Conservation (phyloP, 208 protist species). For the Strigomonas oncopelti region DNA sequence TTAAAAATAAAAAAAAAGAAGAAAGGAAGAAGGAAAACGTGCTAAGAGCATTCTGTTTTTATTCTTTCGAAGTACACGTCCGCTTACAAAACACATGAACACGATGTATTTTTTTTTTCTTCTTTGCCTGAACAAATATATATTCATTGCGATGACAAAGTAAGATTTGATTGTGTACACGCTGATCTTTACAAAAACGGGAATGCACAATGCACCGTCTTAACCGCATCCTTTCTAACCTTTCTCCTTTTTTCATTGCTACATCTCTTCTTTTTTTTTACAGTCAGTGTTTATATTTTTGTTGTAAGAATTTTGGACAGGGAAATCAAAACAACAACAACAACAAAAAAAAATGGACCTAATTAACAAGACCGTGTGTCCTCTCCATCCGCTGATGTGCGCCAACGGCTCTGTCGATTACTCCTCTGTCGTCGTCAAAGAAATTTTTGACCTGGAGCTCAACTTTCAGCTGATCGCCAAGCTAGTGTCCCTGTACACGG, state of each 20-base stretch:
- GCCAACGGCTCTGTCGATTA: not conserved
- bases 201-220: too few species aligned
- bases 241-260: constrained; percentile 6
- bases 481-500: constrained; percentile 41
- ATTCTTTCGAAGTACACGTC: not conserved
- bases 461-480: constrained; percentile 67
- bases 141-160: not conserved
- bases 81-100: not conserved
- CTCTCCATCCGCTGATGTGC: constrained; percentile 73
- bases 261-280: constrained; percentile 5
- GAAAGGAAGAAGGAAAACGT: constrained; percentile 3
- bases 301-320: not conserved
- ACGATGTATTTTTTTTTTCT: constrained; percentile 8
- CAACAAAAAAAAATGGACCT: constrained; percentile 33
- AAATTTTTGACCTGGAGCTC: constrained; percentile 47
- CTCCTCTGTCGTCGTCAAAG: constrained; percentile 26
- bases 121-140: constrained; percentile 1
- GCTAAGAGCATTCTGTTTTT: constrained; percentile 3
- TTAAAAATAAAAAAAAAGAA: not conserved
- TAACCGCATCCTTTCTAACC: too few species aligned
- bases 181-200: too few species aligned
- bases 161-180: not conserved
- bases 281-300: not conserved
- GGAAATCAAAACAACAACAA: not conserved
- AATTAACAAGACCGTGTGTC: constrained; percentile 32